Percentiles rank a stretch among this genome's conserved stretches.
phyloP scores from a whole-genome alignment of 2,329 filamentous ascomycete genomes.

The Aspergillus jensenii region DNA sequence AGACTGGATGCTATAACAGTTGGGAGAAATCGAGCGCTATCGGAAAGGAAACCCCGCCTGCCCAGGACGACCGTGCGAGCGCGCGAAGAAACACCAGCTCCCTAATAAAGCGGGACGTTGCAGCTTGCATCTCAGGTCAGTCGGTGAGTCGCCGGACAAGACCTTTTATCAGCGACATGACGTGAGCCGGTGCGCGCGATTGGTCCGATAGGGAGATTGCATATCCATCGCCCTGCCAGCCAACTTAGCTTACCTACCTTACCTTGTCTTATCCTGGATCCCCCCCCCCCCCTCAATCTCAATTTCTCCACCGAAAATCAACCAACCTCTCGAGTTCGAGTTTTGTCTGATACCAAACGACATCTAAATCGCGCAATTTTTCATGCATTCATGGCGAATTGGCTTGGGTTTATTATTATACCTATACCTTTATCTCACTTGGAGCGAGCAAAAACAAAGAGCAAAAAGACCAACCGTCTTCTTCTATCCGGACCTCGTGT shows the following conservation, averaged over 20 bases:
- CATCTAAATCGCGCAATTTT: conserved; percentile 15
- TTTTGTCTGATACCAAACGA: conserved; percentile 7
- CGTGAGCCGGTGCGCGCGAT: conserved; percentile 10
- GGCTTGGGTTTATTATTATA: conserved; percentile 14
- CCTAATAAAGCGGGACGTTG: background rate
- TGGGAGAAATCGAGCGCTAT: background rate
- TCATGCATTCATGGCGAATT: conserved; percentile 26
- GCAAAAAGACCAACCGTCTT: conserved; percentile 1
- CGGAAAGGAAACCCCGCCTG: background rate
- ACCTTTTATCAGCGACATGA: conserved; percentile 10
- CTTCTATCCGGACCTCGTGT: background rate
- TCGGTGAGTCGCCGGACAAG: conserved; percentile 11
- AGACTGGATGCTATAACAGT: conserved; percentile 73
- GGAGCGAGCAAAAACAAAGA: conserved; percentile 17
- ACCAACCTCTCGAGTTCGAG: background rate
- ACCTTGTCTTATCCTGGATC: background rate
- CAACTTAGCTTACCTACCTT: background rate
- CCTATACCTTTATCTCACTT: conserved; percentile 12
- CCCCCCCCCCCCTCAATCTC: background rate
- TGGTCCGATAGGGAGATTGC: conserved; percentile 17
- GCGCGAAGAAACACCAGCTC: background rate
- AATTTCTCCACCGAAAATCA: background rate
- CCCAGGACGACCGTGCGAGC: background rate
- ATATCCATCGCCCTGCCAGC: background rate
- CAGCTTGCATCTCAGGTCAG: conserved; percentile 1